These are phyloP conservation scores for Helenozyma baotianmanensis DNA, from an alignment of 805 yeast genomes.

Conservation along the genomic window DNA sequence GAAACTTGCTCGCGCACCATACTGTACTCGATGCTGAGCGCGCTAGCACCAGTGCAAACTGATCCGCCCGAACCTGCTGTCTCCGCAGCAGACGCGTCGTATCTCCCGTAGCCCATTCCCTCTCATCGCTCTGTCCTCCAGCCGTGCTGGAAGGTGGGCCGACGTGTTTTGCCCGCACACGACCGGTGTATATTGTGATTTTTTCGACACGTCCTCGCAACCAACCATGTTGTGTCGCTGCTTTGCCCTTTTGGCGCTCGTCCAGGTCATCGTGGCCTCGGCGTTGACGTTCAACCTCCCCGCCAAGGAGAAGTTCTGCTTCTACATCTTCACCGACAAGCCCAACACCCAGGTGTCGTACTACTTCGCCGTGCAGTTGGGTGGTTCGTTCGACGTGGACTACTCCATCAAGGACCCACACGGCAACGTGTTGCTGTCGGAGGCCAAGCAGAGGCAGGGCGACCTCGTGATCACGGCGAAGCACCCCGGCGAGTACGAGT, in stretches of 20 bases:
- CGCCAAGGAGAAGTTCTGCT: slow-evolving; percentile 74
- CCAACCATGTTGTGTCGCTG: slow-evolving; percentile 10
- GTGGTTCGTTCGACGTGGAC: slow-evolving; percentile 77
- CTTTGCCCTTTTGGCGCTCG: slow-evolving; percentile 20
- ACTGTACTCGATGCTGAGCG: too few species aligned
- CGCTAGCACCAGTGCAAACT: too few species aligned
- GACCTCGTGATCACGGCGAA: slow-evolving; percentile 71
- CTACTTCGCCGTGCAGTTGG: slow-evolving; percentile 80
- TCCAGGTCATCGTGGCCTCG: slow-evolving; percentile 37
- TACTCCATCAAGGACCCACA: slow-evolving; percentile 59
- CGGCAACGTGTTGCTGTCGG: slow-evolving; percentile 48
- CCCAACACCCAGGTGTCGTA: slow-evolving; percentile 61
- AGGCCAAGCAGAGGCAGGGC: slow-evolving; percentile 68
- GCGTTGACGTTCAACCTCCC: slow-evolving; percentile 71
- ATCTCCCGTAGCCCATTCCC: too few species aligned
- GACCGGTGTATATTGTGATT: too few species aligned
- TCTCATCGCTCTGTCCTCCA: too few species aligned
- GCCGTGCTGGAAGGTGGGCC: too few species aligned
- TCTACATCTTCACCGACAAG: slow-evolving; percentile 60
- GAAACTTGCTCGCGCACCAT: too few species aligned
- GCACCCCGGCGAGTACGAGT: slow-evolving; percentile 72
- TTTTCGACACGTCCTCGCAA: slow-evolving; percentile 6
- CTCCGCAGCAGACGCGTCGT: too few species aligned
- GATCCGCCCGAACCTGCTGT: too few species aligned
- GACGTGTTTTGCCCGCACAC: too few species aligned